Base-by-base conservation (phyloP, 306 rosid species). In the Cucumis hystrix region DNA sequence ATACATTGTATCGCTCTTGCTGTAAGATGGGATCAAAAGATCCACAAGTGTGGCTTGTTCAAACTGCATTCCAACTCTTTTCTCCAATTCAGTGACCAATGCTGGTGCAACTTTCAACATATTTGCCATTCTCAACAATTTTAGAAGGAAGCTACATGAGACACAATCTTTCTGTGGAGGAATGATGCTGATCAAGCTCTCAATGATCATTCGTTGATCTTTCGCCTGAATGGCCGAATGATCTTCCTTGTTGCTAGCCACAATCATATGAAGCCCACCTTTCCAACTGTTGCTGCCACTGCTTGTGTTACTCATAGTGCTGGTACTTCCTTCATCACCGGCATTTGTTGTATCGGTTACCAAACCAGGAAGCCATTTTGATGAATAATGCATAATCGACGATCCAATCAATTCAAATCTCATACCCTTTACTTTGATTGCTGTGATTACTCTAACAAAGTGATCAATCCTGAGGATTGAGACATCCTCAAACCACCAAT, bases 401-500 rank as follows among this genome's bases (percentile, higher is more conserved):
- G 98, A 92, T 76, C 99, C 99, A 33, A 89, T 83, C 33, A 92
- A 81, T 63, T 92, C 98, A 76, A 83, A 91, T 58, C 96, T 85
- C 97, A 96, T 92, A 33, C 99, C 99, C 83, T 92, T 96, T 37
- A 92, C 99, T 81, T 89, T 96, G 51, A 96, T 92, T 7, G 99
- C 99, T 28, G 98, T 96, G 12, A 96, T 85, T 66, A 96, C 99
- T 79, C 97, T 86, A 35, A 96, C 92, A 86, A 88, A 96, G 71
- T 96, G 99, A 85, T 96, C 99, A 68, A 96, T 96, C 83, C 99
- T 85, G 6, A 96, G 89, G 74, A 96, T 89, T 2, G 98, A 89
- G 74, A 84, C 92, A 77, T 96, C 99, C 82, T 96, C 99, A 79
- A 92, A 96, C 99, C 99, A 96, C 99, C 99, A 96, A 84, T 96